Base-by-base conservation (phyloP, 768 basidiomycete genomes). In the Grammothele lineata region DNA sequence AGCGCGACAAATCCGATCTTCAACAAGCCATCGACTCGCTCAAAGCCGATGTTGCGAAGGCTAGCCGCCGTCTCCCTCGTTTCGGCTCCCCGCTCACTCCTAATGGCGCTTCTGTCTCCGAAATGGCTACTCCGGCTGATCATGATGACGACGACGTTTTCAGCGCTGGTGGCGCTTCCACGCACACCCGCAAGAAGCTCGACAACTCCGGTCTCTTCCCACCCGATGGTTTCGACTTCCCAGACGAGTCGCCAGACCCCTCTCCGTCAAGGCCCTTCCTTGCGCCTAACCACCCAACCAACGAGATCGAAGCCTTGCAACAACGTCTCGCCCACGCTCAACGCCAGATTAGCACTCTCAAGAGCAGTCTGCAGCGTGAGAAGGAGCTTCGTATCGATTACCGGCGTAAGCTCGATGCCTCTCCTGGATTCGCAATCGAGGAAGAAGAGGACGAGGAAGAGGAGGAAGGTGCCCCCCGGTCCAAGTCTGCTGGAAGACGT, bases 1-100 rank as follows among this genome's bases (percentile, higher is more conserved):
- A 86, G 57, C 79, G 95, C 52, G 96, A 99, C 64, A 95, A 94
- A 71, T 85, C 82, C 22, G 95, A 99, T 57, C 72, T 99, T 33
- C 88, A 94, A 62, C 79, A 83, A 51, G 71, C 80, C 3, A 70
- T 97, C 21, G 92, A 96, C 57, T 70, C 74, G 3, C 63, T 90
- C 60, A 90, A 87, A 67, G 75, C 75, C 0, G 89, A 94, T 37
- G 70, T 81, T 39, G 76, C 77, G 8, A 80, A 85, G 44, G 79
- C 79, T n/a, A 75, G 72, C 9, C 70, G 81, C 30, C 70, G 78
- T 38, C 65, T 85, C 17, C 80, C 81, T 30, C 74, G 76, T 38
- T 86, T 81, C 54, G 84, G 84, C 5, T 84, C 83, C 3, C 87
- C 89, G 3, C 66, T 84, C 27, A 91, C 89, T 0, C 88, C 87